phyloP scores from a whole-genome alignment of 2,329 filamentous ascomycete genomes.

The Penicillium sp. region DNA sequence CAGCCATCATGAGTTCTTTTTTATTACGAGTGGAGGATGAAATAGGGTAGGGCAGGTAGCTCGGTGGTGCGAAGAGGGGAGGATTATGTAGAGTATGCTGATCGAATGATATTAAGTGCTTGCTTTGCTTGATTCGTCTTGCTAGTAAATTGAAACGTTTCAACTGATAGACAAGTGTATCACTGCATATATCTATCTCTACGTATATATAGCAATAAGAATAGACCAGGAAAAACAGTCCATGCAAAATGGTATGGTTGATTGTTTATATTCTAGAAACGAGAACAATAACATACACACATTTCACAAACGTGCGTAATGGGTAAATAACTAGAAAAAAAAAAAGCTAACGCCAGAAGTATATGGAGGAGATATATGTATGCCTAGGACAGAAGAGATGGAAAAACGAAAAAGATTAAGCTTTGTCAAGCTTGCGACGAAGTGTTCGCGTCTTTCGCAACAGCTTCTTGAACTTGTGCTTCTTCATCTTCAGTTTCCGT shows the following conservation, averaged over 20 bases:
- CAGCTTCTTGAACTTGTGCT: conserved; percentile 99
- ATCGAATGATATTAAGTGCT: not conserved
- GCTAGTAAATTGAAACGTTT: not conserved
- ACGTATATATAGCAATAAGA: not conserved
- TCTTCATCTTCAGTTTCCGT: conserved; percentile 98
- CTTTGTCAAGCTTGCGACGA: conserved; percentile 76
- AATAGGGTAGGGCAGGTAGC: not conserved
- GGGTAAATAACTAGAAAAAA: not conserved
- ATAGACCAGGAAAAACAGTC: not conserved
- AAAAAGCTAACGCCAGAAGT: conserved; percentile 4
- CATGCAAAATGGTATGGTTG: not conserved
- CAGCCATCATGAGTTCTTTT: not conserved
- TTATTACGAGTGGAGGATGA: not conserved
- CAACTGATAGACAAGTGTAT: not conserved
- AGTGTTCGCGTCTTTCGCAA: conserved; percentile 87
- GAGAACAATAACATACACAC: not conserved
- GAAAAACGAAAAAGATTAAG: conserved; percentile 27
- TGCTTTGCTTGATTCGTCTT: not conserved
- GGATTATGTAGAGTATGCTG: not conserved
- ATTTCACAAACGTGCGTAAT: not conserved
- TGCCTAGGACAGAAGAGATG: not conserved
- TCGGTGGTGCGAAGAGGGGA: not conserved
- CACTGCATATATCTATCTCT: not conserved
- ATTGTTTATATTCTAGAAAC: not conserved
- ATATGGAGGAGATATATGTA: not conserved